Conservation (phyloP, 1,284 basidiomycete species). For the Moniliophthora roreri region DNA sequence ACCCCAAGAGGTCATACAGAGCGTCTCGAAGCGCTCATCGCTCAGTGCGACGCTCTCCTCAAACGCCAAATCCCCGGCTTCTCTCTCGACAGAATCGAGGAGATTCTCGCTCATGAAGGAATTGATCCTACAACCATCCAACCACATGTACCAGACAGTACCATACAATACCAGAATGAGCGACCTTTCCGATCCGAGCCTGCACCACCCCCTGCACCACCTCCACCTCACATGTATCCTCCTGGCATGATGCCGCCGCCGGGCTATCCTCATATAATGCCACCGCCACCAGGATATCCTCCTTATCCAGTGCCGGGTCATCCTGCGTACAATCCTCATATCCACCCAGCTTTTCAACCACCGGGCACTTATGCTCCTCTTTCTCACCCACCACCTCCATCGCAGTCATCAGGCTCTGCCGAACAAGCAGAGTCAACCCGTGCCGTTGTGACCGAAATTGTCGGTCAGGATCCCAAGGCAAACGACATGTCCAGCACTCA, state of each 20-base stretch:
- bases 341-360: constrained; percentile 55
- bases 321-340: constrained; percentile 52
- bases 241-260: constrained; percentile 33
- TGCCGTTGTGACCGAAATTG: constrained; percentile 44
- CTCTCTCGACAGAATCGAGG: constrained; percentile 63
- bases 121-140: constrained; percentile 48
- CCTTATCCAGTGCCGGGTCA: constrained; percentile 35
- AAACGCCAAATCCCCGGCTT: constrained; percentile 70
- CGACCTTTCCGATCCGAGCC: background rate
- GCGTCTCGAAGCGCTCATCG: constrained; percentile 71
- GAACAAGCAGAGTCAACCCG: constrained; percentile 13
- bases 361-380: constrained; percentile 24
- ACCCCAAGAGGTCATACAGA: constrained; percentile 80
- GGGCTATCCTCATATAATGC: constrained; percentile 40
- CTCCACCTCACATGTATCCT: constrained; percentile 34
- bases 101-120: constrained; percentile 61
- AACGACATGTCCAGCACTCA: constrained; percentile 74
- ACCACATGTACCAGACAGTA: constrained; percentile 18
- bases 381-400: constrained; percentile 24
- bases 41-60: constrained; percentile 72
- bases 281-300: constrained; percentile 22
- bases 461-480: constrained; percentile 72
- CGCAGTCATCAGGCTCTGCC: constrained; percentile 26
- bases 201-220: constrained; percentile 31
- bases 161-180: background rate